phyloP scores from a whole-genome alignment of 2,329 filamentous ascomycete species.

The Coniochaeta sp. region DNA sequence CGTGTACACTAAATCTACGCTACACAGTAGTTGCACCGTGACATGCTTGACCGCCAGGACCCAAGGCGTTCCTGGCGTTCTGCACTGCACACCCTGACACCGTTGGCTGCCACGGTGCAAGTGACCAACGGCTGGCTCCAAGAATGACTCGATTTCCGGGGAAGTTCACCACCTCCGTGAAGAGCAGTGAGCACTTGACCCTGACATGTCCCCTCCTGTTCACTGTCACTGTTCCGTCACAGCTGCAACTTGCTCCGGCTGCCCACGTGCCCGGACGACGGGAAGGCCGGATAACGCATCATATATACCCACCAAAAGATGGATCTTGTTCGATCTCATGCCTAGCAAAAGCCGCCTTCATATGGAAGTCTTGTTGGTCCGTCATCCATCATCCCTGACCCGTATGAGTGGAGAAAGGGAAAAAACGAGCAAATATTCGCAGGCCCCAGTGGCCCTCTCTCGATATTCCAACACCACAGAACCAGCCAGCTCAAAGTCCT shows the following conservation, averaged over 20 bases:
- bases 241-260: background rate
- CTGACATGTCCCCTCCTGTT: background rate
- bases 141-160: background rate
- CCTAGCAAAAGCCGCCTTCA: background rate
- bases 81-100: no score
- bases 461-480: background rate
- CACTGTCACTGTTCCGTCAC: background rate
- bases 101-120: background rate
- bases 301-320: background rate
- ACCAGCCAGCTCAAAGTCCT: background rate
- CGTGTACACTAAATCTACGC: no score
- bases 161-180: background rate
- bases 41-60: background rate
- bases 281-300: background rate
- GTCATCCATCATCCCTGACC: background rate
- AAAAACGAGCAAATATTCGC: background rate
- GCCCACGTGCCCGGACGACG: background rate
- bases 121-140: background rate
- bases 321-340: background rate
- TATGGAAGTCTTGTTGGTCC: no score
- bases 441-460: background rate
- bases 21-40: no score
- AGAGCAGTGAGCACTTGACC: background rate
- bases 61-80: no score
- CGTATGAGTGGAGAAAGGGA: background rate